Percentiles rank a stretch among this genome's conserved stretches.
phyloP scores from a whole-genome alignment of 2,329 filamentous ascomycete genomes.

The Epichloe bromicola region DNA sequence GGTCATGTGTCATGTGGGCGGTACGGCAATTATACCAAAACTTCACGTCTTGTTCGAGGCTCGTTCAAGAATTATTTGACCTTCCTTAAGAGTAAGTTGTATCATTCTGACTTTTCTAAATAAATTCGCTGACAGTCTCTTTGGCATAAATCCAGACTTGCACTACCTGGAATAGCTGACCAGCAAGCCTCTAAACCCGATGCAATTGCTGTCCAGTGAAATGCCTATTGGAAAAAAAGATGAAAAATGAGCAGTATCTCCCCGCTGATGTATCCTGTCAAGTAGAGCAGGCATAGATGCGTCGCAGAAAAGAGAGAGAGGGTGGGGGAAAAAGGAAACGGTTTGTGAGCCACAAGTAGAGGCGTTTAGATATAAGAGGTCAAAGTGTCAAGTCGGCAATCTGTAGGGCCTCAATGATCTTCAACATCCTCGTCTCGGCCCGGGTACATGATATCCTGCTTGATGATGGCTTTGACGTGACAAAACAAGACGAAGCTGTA shows the following conservation, averaged over 20 bases:
- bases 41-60: too few species aligned
- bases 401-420: slow-evolving; percentile 16
- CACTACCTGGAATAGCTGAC: background rate
- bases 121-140: background rate
- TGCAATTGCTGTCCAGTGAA: background rate
- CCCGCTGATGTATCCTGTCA: background rate
- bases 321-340: background rate
- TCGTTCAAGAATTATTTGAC: too few species aligned
- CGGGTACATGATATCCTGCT: slow-evolving; percentile 43
- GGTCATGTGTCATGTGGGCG: too few species aligned
- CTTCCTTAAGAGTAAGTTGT: too few species aligned
- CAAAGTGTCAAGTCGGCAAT: background rate
- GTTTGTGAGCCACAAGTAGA: background rate
- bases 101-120: background rate
- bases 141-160: background rate
- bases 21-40: too few species aligned
- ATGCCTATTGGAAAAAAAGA: background rate
- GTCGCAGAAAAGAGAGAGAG: background rate
- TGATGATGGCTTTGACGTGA: slow-evolving; percentile 31
- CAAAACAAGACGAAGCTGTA: slow-evolving; percentile 32
- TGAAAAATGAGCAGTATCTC: background rate
- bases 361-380: background rate
- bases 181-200: background rate
- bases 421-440: slow-evolving; percentile 41
- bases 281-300: background rate